Percentiles rank a stretch among this genome's conserved stretches.
These are phyloP conservation scores for Persicaria tinctoria DNA, from an alignment of 148 eudicot species.

Conservation along the genomic window DNA sequence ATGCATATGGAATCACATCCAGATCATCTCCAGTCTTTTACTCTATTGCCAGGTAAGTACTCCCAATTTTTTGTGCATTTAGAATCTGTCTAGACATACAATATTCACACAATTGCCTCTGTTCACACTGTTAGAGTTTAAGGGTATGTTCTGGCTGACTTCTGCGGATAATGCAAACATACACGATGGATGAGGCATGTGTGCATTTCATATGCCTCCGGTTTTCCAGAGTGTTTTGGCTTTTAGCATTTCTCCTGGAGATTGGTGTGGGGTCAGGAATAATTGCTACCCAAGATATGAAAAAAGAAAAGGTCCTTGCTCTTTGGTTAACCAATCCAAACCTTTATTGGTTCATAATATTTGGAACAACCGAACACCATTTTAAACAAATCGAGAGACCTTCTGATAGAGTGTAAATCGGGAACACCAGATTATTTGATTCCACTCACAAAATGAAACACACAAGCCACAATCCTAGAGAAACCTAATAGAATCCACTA, in stretches of 20 bases:
- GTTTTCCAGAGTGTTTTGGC: too few relatives aligned
- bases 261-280: too few relatives aligned
- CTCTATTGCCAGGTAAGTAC: constrained; percentile 58
- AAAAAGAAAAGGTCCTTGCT: background rate
- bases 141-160: background rate
- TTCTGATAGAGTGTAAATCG: too few relatives aligned
- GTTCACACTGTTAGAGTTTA: background rate
- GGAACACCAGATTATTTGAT: too few relatives aligned
- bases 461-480: too few relatives aligned
- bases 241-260: too few relatives aligned
- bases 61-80: background rate
- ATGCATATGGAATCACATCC: constrained; percentile 23
- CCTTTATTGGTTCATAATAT: background rate
- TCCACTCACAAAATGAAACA: too few relatives aligned
- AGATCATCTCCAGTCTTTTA: constrained; percentile 55
- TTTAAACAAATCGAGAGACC: background rate
- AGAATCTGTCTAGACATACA: background rate
- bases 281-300: background rate
- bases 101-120: background rate
- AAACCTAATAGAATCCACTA: too few relatives aligned
- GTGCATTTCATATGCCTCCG: too few relatives aligned
- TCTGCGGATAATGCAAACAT: too few relatives aligned
- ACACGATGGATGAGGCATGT: too few relatives aligned
- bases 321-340: background rate
- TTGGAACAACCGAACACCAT: background rate